Evolutionary conservation across 1,139 yeast species (phyloP), one percentile per base, ranked within the genome.

Genomic region (Saccharomyces hybrid): DNA sequence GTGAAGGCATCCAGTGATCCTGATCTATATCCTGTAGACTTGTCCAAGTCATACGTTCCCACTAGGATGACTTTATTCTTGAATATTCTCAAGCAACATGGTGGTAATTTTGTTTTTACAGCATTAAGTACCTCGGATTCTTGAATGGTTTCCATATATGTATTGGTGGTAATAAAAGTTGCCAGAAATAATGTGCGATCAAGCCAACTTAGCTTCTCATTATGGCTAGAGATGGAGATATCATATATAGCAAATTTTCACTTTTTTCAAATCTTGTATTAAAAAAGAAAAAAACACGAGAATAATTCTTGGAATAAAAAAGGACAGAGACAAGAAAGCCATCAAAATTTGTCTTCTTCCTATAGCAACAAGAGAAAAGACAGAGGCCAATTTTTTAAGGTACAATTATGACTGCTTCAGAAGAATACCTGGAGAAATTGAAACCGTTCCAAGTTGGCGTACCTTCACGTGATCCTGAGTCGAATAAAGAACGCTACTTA

Each of bases 1-100:
- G 65, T 63, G 69, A 81, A 85, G 0, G 84, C 69, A 60, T 90
- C 97, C 3, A 93, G 69, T 0, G 93, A 75, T 0, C 99, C 99
- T 53, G 80, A 78, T 55, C 97, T 76, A 1, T 68, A 60, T 0
- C 85, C 83, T 25, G 78, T 71, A 11, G 79, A 78, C 54, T 80
- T 75, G 54, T 86, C 82, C 41, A 91, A 74, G 56, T 85, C 81
- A 67, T 93, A 93, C 0, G 97, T 88, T 0, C 97, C 97, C 0
- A 88, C 70, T 25, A 88, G 66, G 2, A 88, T 61, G 14, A 78
- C 66, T 0, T 78, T 62, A 8, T 74, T 69, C 52, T 80, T 78
- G 0, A 64, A 58, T 0, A 89, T 88, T 53, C 81, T 82, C 7
- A 91, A 70, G 54, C 90, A 84, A 66, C 98, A 93, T 0, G 98